Evolutionary conservation across 2,329 filamentous ascomycete genomes (phyloP).

Genomic region (Beauveria bassiana): DNA sequence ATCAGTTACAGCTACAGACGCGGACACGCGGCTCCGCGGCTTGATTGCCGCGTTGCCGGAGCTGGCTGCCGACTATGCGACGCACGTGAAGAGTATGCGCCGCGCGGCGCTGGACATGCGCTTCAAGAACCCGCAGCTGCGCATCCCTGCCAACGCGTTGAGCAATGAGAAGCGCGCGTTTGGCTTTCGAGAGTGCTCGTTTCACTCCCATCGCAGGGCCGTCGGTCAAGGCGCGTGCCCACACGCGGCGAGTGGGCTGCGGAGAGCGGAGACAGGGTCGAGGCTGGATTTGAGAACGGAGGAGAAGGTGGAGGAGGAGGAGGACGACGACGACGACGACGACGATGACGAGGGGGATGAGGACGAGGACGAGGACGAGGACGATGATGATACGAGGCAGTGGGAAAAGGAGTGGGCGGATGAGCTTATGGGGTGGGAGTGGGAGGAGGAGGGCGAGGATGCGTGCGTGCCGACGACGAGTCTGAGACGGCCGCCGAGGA

Average conservation of each 20-base stretch:
- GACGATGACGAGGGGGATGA: neutral
- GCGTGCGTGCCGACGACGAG: conserved; percentile 3
- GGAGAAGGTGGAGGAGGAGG: neutral
- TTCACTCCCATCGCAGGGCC: conserved; percentile 48
- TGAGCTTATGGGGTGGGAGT: neutral
- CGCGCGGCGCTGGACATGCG: conserved; percentile 41
- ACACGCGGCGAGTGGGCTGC: conserved; percentile 22
- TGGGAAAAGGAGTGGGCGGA: conserved; percentile 9
- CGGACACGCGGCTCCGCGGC: conserved; percentile 27
- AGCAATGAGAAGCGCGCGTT: conserved; percentile 50
- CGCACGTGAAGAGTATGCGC: conserved; percentile 45
- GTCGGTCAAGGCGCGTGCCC: conserved; percentile 49
- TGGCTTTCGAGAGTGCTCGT: conserved; percentile 54
- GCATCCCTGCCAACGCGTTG: conserved; percentile 47
- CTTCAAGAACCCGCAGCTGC: conserved; percentile 54
- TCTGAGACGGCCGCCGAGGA: neutral
- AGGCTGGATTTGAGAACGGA: conserved; percentile 3
- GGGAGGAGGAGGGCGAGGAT: neutral
- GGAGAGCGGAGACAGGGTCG: neutral
- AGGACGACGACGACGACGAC: neutral
- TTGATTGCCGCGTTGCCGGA: conserved; percentile 38
- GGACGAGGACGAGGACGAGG: neutral
- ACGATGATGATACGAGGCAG: neutral
- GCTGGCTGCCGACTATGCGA: conserved; percentile 42
- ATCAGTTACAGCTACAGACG: neutral